Evolutionary conservation across 371 early-diverging fungal genomes (phyloP).

Genomic region (Apophysomyces variabilis): DNA sequence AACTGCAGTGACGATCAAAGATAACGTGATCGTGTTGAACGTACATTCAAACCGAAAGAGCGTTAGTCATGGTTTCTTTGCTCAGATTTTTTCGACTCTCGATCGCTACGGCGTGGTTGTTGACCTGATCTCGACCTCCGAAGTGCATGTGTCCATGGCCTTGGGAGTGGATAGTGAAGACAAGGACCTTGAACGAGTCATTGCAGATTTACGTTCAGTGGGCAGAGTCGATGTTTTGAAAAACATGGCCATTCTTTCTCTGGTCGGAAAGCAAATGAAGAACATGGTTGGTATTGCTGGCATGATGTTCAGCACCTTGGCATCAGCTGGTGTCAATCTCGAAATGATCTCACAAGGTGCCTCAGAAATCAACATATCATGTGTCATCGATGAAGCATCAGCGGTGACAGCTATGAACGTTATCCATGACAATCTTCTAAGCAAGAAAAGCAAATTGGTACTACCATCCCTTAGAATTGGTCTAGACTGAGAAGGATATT

Average conservation of each 20-base stretch:
- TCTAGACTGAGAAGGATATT: neutral
- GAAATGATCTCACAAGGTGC: constrained; percentile 99
- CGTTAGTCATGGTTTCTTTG: constrained; percentile 95
- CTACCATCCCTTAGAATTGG: neutral
- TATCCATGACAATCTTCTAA: constrained; percentile 79
- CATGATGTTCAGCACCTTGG: constrained; percentile 91
- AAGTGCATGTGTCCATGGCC: constrained; percentile 97
- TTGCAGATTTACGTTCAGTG: constrained; percentile 69
- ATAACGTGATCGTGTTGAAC: constrained; percentile 90
- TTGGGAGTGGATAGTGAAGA: constrained; percentile 69
- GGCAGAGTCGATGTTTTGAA: constrained; percentile 79
- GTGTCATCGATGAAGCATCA: constrained; percentile 85
- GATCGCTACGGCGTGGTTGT: constrained; percentile 90
- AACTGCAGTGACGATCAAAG: constrained; percentile 98
- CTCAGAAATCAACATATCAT: constrained; percentile 96
- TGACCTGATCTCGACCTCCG: constrained; percentile 94
- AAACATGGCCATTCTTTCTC: constrained; percentile 92
- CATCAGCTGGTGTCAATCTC: constrained; percentile 90
- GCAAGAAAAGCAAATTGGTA: constrained; percentile 1
- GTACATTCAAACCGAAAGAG: constrained; percentile 94
- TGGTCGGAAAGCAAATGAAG: constrained; percentile 96
- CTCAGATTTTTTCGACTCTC: constrained; percentile 89
- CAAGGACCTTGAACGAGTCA: constrained; percentile 68
- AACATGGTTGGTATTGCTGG: constrained; percentile 96
- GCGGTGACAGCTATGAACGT: constrained; percentile 82